Conservation (phyloP, 2,329 filamentous ascomycete genomes). For the Pseudogymnoascus sp. region DNA sequence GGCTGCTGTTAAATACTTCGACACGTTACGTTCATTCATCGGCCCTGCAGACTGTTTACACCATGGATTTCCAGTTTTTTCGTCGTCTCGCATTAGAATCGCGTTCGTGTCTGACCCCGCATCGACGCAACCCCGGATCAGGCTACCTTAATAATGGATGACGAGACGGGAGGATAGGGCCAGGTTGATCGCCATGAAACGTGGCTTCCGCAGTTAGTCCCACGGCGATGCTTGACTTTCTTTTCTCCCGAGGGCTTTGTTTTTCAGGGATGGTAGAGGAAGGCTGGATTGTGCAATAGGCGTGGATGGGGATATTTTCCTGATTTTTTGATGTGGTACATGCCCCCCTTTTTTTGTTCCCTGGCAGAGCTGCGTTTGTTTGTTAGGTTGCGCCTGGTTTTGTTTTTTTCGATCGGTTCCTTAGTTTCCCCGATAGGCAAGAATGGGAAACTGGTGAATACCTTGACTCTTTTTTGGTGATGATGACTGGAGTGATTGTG, state of each 20-base stretch:
- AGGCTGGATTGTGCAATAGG: constrained; percentile 7
- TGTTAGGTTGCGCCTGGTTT: constrained; percentile 8
- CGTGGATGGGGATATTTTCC: constrained; percentile 6
- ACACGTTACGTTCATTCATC: not conserved
- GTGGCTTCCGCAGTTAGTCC: not conserved
- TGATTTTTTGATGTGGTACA: constrained; percentile 7
- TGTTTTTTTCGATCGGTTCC: constrained; percentile 1
- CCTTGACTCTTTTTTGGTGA: not conserved
- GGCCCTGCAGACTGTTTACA: constrained; percentile 2
- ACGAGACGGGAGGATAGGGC: constrained; percentile 1
- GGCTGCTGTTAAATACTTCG: constrained; percentile 71
- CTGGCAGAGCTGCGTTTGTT: constrained; percentile 5
- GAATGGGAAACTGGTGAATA: constrained; percentile 8
- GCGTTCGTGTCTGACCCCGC: constrained; percentile 5
- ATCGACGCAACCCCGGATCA: constrained; percentile 5
- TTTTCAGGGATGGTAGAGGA: constrained; percentile 6
- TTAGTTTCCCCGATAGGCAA: constrained; percentile 3
- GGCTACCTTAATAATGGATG: constrained; percentile 9
- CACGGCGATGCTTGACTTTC: constrained; percentile 5
- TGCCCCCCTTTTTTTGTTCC: constrained; percentile 2
- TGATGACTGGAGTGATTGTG: not conserved
- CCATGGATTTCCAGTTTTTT: constrained; percentile 5
- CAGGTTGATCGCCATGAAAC: not conserved
- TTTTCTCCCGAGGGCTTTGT: constrained; percentile 3
- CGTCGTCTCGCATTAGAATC: constrained; percentile 8